Percentiles rank a stretch among this genome's conserved stretches.
phyloP scores from a whole-genome alignment of 192 early-diverging fungal genomes.

The Coemansia sp. region DNA sequence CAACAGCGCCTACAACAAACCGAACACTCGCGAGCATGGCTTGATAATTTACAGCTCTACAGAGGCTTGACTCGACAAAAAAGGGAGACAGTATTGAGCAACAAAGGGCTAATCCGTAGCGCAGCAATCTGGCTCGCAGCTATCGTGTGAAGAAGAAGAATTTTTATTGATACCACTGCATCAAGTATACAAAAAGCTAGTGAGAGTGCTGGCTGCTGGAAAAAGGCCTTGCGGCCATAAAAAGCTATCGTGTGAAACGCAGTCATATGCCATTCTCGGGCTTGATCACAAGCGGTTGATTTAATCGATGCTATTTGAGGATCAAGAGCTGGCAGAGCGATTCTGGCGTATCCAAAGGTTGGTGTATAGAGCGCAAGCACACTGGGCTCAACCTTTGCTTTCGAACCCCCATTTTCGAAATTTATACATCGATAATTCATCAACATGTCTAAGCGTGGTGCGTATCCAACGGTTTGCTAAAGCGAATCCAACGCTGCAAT shows the following conservation, averaged over 20 bases:
- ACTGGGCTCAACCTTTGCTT: neutral
- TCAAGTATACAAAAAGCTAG: too few species aligned
- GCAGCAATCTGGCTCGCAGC: neutral
- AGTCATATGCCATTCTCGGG: neutral
- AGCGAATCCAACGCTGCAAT: neutral
- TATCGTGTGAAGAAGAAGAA: neutral
- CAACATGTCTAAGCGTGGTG: constrained; percentile 48
- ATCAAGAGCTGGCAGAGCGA: neutral
- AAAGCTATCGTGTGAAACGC: neutral
- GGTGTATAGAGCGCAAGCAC: neutral
- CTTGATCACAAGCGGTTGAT: neutral
- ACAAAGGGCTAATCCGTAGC: neutral
- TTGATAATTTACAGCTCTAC: neutral
- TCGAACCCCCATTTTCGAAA: constrained; percentile 7
- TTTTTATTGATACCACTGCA: too few species aligned
- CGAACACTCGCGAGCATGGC: neutral
- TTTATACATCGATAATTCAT: constrained; percentile 19
- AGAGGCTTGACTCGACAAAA: neutral
- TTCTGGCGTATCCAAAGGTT: neutral
- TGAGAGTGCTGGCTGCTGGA: too few species aligned
- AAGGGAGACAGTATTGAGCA: neutral
- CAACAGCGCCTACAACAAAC: constrained; percentile 3
- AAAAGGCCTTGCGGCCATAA: too few species aligned
- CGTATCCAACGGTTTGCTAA: constrained; percentile 28
- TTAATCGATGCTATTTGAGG: neutral